These are phyloP conservation scores for Calonectria fujianensis DNA, from an alignment of 2,329 filamentous ascomycete genomes.

Conservation along the genomic window DNA sequence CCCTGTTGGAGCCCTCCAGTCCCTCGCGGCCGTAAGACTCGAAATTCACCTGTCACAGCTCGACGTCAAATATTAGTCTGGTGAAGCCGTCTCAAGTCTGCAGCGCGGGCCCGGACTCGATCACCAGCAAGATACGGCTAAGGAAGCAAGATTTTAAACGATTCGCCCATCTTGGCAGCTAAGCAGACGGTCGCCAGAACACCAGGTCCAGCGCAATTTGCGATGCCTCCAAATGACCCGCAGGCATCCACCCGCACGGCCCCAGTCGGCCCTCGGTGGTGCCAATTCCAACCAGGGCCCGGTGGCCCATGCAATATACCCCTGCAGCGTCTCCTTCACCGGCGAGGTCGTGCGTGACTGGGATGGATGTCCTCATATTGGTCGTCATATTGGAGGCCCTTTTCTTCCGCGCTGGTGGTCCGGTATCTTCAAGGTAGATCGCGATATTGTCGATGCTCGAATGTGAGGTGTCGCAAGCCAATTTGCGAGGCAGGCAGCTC, in stretches of 20 bases:
- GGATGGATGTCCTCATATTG: neutral
- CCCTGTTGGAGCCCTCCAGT: constrained; percentile 10
- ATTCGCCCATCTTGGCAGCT: constrained; percentile 27
- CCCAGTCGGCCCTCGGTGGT: constrained; percentile 29
- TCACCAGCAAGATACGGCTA: constrained; percentile 7
- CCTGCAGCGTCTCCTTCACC: constrained; percentile 35
- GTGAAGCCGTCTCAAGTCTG: constrained; percentile 5
- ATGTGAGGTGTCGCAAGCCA: constrained; percentile 10
- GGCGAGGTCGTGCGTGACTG: constrained; percentile 33
- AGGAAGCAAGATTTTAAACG: constrained; percentile 20
- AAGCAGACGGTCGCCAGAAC: constrained; percentile 25
- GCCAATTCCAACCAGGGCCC: constrained; percentile 29
- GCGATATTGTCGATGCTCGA: constrained; percentile 31
- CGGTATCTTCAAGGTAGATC: constrained; percentile 28
- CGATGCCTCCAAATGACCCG: constrained; percentile 46
- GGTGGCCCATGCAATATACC: constrained; percentile 25
- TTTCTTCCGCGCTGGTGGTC: constrained; percentile 16
- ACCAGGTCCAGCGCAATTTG: constrained; percentile 52
- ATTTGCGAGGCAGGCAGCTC: constrained; percentile 14
- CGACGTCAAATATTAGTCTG: constrained; percentile 13
- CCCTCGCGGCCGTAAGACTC: constrained; percentile 33
- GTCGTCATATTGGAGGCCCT: constrained; percentile 14
- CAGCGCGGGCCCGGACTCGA: constrained; percentile 11
- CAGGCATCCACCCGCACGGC: constrained; percentile 48
- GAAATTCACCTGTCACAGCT: constrained; percentile 39